These are phyloP conservation scores for Prunus mongolica DNA, from an alignment of 306 rosid genomes.

Conservation along the genomic window DNA sequence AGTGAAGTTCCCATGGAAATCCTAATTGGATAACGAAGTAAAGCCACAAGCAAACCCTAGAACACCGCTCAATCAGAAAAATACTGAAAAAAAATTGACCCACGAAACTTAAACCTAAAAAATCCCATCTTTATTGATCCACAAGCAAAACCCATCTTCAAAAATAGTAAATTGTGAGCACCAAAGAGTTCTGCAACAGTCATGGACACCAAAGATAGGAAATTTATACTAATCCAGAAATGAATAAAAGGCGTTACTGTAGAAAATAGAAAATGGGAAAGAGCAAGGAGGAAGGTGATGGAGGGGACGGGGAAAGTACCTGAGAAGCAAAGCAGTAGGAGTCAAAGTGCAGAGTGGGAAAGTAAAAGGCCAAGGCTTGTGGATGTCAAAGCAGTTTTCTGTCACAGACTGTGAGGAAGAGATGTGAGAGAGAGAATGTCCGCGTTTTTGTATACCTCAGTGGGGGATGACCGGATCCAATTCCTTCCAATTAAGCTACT, in stretches of 20 bases:
- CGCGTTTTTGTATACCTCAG: neutral
- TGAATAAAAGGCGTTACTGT: neutral
- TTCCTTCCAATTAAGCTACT: neutral
- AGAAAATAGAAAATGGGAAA: neutral
- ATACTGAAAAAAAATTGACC: neutral
- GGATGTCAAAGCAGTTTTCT: neutral
- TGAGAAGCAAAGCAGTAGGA: neutral
- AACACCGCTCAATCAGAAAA: neutral
- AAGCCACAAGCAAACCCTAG: slow-evolving; percentile 33
- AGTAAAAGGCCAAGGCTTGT: neutral
- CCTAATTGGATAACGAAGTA: neutral
- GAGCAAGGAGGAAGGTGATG: neutral
- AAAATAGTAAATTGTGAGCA: slow-evolving; percentile 15
- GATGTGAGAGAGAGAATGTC: neutral
- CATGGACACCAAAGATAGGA: neutral
- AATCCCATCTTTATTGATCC: too few species aligned
- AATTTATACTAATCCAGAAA: neutral
- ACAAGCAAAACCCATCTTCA: too few species aligned
- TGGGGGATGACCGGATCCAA: slow-evolving; percentile 19
- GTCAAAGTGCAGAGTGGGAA: slow-evolving; percentile 1
- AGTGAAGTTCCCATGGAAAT: neutral
- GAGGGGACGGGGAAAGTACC: slow-evolving; percentile 4
- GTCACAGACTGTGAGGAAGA: neutral
- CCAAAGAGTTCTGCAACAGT: neutral
- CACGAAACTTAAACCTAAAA: too few species aligned